phyloP scores from a whole-genome alignment of 345 rosid species.

The Gynandropsis gynandra region DNA sequence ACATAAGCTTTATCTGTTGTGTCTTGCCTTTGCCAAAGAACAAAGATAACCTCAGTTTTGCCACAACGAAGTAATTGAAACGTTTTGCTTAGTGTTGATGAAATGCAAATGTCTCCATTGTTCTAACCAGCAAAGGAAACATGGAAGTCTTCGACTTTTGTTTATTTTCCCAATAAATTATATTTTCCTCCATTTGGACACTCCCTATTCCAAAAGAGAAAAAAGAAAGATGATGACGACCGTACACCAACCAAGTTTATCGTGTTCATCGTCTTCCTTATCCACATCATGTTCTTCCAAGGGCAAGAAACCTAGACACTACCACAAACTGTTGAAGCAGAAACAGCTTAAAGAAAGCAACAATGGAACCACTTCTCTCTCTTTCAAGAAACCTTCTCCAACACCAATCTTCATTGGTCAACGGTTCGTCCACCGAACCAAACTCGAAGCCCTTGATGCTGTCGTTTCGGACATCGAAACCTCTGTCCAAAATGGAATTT shows the following conservation, averaged over 20 bases:
- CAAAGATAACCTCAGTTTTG: too few relatives aligned
- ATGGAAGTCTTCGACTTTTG: too few relatives aligned
- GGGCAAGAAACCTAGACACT: slow-evolving; percentile 33
- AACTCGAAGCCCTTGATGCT: slow-evolving; percentile 51
- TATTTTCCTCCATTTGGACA: slow-evolving; percentile 14
- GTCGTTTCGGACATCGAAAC: slow-evolving; percentile 51
- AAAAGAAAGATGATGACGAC: slow-evolving; percentile 30
- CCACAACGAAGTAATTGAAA: too few relatives aligned
- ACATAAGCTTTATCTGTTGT: too few relatives aligned
- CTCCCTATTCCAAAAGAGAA: not conserved
- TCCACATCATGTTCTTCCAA: slow-evolving; percentile 25
- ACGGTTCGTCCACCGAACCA: slow-evolving; percentile 31
- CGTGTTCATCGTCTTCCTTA: slow-evolving; percentile 6
- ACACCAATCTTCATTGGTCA: slow-evolving; percentile 43
- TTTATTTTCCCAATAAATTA: not conserved
- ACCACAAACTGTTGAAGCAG: slow-evolving; percentile 22
- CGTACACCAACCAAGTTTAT: slow-evolving; percentile 23
- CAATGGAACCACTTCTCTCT: slow-evolving; percentile 22
- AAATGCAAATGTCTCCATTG: too few relatives aligned
- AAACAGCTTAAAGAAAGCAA: slow-evolving; percentile 17
- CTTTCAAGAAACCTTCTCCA: slow-evolving; percentile 41
- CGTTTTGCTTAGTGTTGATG: too few relatives aligned
- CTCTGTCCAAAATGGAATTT: slow-evolving; percentile 45
- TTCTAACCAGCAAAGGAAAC: too few relatives aligned
- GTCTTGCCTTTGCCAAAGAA: too few relatives aligned